phyloP scores from a whole-genome alignment of 2,329 filamentous ascomycete species.

The Pseudogymnoascus sp. region DNA sequence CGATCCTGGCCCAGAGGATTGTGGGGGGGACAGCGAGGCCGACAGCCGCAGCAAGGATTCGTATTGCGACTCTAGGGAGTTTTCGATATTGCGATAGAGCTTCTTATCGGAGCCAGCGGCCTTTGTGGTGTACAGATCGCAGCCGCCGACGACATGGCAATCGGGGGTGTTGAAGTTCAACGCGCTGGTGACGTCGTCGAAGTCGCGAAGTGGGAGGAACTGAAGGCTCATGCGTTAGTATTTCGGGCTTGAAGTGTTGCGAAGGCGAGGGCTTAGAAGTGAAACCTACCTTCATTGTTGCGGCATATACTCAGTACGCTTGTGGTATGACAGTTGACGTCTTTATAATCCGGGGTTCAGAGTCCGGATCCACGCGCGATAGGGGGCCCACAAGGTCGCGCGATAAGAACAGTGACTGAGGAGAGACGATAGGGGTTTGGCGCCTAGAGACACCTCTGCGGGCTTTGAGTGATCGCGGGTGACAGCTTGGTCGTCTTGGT shows the following conservation, averaged over 20 bases:
- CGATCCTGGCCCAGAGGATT: slow-evolving; percentile 44
- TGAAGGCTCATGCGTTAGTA: slow-evolving; percentile 36
- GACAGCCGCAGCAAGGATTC: slow-evolving; percentile 80
- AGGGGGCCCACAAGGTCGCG: background rate
- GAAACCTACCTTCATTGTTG: slow-evolving; percentile 23
- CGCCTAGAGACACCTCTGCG: background rate
- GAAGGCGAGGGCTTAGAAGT: slow-evolving; percentile 23
- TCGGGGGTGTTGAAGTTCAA: slow-evolving; percentile 95
- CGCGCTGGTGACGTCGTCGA: slow-evolving; percentile 85
- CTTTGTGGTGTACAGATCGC: slow-evolving; percentile 96
- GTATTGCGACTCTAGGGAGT: slow-evolving; percentile 85
- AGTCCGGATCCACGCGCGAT: background rate
- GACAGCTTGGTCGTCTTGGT: slow-evolving; percentile 20
- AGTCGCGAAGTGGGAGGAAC: slow-evolving; percentile 87
- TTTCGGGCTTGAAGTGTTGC: background rate
- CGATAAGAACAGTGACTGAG: background rate
- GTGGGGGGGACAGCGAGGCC: slow-evolving; percentile 78
- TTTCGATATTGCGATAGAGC: slow-evolving; percentile 90
- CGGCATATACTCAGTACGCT: slow-evolving; percentile 25
- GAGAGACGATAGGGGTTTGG: background rate
- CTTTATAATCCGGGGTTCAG: background rate
- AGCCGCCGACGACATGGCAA: slow-evolving; percentile 85
- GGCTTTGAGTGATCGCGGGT: background rate
- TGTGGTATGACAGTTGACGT: background rate
- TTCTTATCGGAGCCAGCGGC: slow-evolving; percentile 94